Evolutionary conservation across 345 rosid species (phyloP).

Genomic region (Lepidium sativum): DNA sequence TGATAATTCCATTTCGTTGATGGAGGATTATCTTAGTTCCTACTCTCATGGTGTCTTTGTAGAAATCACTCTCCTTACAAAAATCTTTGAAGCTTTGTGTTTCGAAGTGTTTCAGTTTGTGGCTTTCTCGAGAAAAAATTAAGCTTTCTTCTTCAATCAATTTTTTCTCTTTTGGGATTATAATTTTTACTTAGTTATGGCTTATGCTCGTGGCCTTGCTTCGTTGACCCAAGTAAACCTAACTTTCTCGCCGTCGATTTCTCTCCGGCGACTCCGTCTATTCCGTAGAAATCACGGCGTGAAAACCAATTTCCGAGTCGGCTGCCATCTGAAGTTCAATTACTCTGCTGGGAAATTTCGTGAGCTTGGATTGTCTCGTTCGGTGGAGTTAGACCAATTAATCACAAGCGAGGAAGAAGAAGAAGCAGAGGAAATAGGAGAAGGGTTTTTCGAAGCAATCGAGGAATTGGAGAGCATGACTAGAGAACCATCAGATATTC

Average conservation of each 20-base stretch:
- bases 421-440: conserved; percentile 56
- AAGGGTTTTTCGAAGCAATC: conserved; percentile 78
- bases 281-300: background rate
- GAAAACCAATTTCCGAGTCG: conserved; percentile 24
- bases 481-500: conserved; percentile 81
- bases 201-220: conserved; percentile 29
- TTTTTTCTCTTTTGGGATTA: background rate
- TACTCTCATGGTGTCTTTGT: background rate
- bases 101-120: background rate
- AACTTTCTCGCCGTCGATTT: conserved; percentile 19
- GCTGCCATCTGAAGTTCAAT: conserved; percentile 28
- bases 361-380: conserved; percentile 35
- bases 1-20: background rate
- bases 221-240: conserved; percentile 34
- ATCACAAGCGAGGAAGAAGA: conserved; percentile 50
- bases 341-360: conserved; percentile 21
- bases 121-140: background rate
- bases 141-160: background rate
- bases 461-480: conserved; percentile 83
- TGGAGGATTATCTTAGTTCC: conserved; percentile 1
- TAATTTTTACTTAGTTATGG: conserved; percentile 28
- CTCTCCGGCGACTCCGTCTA: conserved; percentile 18
- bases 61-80: background rate
- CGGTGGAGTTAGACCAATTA: conserved; percentile 58
- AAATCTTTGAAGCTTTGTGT: background rate